Evolutionary conservation across 2,329 filamentous ascomycete species (phyloP), one percentile per base, ranked within the genome.

Genomic region (Parastagonospora nodorum): DNA sequence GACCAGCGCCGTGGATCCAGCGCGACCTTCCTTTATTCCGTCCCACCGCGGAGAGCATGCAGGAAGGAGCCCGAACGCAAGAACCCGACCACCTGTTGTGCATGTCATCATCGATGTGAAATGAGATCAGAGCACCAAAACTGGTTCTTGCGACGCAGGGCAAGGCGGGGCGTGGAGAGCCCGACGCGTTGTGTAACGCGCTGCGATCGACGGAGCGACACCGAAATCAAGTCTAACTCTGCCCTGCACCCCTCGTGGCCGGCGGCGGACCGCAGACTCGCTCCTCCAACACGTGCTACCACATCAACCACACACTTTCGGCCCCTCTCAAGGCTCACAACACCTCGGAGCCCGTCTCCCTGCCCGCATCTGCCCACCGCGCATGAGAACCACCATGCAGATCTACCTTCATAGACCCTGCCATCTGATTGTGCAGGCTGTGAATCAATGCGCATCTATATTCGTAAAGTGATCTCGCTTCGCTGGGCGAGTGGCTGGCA

Each of bases 121-220:
- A 40, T 51, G 29, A 42, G 39, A 29, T 44, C 46, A 46, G 43
- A 38, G 42, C 37, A 35, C 29, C 27, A 12, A 33, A 41, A 36
- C 38, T n/a, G 45, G 28, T 44, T 58, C 40, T 47, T 46, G 38
- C 39, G 37, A 60, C 41, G 62, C 53, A 62, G 55, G 60, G 60
- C 53, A 39, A 45, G 43, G 45, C 50, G 60, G 52, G 47, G 35
- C 48, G 60, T 57, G 47, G 58, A 62, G 55, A 57, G 57, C 50
- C 57, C 50, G 48, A 57, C 53, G 53, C 50, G 52, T 55, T 38
- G 57, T 61, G 51, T 47, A 55, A 63, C 61, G 49, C 44, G 44
- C 40, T 50, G 50, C 45, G 52, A 61, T 61, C 53, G 52, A 57
- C 62, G 32, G 54, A 60, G 60, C 54, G 35, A 53, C 45, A 50